Evolutionary conservation across 2,329 filamentous ascomycete genomes (phyloP).

Genomic region (Calonectria montana): DNA sequence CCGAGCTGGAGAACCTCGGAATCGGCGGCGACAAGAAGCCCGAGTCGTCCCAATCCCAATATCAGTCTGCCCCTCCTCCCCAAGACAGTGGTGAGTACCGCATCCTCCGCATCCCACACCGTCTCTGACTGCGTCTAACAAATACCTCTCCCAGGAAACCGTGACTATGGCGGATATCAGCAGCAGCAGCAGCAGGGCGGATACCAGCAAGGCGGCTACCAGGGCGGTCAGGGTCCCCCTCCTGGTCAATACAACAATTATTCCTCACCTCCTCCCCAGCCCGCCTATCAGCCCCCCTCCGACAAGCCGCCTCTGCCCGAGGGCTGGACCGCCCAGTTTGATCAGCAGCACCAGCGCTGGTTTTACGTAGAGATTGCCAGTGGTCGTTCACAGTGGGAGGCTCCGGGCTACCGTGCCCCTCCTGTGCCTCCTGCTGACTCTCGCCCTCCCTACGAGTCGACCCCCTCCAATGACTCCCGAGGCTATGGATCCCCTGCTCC

Average conservation of each 20-base stretch:
- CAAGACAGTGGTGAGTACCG: constrained; percentile 33
- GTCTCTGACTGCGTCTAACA: constrained; percentile 15
- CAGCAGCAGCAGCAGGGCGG: too few species aligned
- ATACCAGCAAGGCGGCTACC: constrained; percentile 26
- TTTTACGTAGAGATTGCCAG: constrained; percentile 73
- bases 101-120: not conserved
- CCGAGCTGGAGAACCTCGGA: constrained; percentile 59
- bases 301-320: constrained; percentile 63
- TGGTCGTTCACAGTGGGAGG: constrained; percentile 73
- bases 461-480: constrained; percentile 40
- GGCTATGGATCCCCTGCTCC: constrained; percentile 25
- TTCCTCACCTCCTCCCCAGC: constrained; percentile 39
- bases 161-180: constrained; percentile 36
- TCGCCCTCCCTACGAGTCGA: constrained; percentile 35
- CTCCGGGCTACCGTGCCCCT: constrained; percentile 51
- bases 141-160: constrained; percentile 25
- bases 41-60: constrained; percentile 3
- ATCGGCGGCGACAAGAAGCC: constrained; percentile 51
- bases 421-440: constrained; percentile 31
- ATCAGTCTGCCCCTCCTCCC: constrained; percentile 32
- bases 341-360: constrained; percentile 70
- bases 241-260: constrained; percentile 38
- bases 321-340: constrained; percentile 74
- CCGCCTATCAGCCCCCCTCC: constrained; percentile 49
- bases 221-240: constrained; percentile 49